Evolutionary conservation across 768 basidiomycete genomes (phyloP).

Genomic region (Podaxis sp.): DNA sequence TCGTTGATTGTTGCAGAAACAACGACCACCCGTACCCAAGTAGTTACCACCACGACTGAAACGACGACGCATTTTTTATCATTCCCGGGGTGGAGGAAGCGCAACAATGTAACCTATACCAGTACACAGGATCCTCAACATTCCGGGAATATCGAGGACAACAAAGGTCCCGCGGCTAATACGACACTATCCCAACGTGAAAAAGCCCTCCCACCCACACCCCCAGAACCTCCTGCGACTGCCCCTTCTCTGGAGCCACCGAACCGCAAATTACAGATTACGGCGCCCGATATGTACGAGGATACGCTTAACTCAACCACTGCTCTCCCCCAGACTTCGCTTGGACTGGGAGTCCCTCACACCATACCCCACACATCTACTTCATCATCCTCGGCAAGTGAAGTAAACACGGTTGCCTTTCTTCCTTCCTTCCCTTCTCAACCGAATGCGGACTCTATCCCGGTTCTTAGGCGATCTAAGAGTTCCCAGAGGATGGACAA

Average conservation of each 20-base stretch:
- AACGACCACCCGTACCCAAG: constrained; percentile 46
- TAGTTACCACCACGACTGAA: constrained; percentile 44
- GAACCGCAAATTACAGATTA: background rate
- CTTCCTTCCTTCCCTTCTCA: constrained; percentile 25
- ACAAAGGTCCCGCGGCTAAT: constrained; percentile 6
- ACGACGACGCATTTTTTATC: constrained; percentile 65
- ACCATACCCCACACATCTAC: constrained; percentile 36
- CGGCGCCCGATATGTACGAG: background rate
- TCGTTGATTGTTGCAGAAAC: constrained; percentile 41
- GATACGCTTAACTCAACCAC: constrained; percentile 23
- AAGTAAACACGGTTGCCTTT: constrained; percentile 50
- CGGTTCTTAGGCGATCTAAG: constrained; percentile 46
- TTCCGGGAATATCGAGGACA: constrained; percentile 12
- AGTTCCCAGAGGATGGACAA: constrained; percentile 40
- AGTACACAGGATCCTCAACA: constrained; percentile 13
- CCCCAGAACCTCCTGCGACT: constrained; percentile 1
- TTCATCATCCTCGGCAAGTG: constrained; percentile 40
- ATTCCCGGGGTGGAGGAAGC: constrained; percentile 63
- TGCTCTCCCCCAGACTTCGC: constrained; percentile 52
- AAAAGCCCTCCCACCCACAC: constrained; percentile 25
- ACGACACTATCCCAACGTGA: constrained; percentile 1
- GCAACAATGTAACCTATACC: constrained; percentile 29
- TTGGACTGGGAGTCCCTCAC: constrained; percentile 59
- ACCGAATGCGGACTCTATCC: constrained; percentile 14
- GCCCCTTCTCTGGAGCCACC: background rate